phyloP scores from a whole-genome alignment of 1,284 basidiomycete species.

The Trichosporon coremiiforme region DNA sequence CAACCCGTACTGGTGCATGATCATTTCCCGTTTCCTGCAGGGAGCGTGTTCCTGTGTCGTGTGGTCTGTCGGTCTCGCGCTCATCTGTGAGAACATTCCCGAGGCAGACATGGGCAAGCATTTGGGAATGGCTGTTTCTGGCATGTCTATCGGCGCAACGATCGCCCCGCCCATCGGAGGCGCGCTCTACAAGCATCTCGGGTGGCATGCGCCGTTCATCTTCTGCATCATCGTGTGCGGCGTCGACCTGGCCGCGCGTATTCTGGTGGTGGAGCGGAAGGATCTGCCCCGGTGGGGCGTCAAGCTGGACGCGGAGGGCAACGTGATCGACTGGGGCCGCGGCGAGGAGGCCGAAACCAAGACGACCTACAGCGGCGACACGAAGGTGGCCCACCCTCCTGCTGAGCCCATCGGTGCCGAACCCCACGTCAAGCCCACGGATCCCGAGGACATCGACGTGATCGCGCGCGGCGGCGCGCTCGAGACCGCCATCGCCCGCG shows the following conservation, averaged over 20 bases:
- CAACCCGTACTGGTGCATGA: slow-evolving; percentile 69
- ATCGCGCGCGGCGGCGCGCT: slow-evolving; percentile 15
- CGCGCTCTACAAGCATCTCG: slow-evolving; percentile 66
- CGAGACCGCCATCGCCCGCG: slow-evolving; percentile 12
- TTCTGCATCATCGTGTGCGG: slow-evolving; percentile 66
- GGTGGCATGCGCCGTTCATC: slow-evolving; percentile 73
- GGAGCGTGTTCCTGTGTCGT: slow-evolving; percentile 72
- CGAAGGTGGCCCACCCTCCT: not conserved
- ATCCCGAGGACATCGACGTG: slow-evolving; percentile 16
- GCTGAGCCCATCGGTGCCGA: not conserved
- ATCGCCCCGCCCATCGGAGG: slow-evolving; percentile 68
- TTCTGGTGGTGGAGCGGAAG: slow-evolving; percentile 58
- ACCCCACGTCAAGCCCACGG: not conserved
- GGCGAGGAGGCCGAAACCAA: not conserved
- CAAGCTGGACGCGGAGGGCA: slow-evolving; percentile 4
- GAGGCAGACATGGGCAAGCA: slow-evolving; percentile 66
- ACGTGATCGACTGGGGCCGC: not conserved
- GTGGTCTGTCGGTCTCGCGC: slow-evolving; percentile 61
- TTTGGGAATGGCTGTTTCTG: slow-evolving; percentile 71
- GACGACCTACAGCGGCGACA: slow-evolving; percentile 3
- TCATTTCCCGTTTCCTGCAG: slow-evolving; percentile 69
- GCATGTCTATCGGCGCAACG: slow-evolving; percentile 64
- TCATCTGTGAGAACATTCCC: slow-evolving; percentile 67
- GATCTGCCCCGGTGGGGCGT: slow-evolving; percentile 18
- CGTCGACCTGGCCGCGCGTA: slow-evolving; percentile 64